phyloP scores from a whole-genome alignment of 2,329 filamentous ascomycete species.

The Nakataea oryzae region DNA sequence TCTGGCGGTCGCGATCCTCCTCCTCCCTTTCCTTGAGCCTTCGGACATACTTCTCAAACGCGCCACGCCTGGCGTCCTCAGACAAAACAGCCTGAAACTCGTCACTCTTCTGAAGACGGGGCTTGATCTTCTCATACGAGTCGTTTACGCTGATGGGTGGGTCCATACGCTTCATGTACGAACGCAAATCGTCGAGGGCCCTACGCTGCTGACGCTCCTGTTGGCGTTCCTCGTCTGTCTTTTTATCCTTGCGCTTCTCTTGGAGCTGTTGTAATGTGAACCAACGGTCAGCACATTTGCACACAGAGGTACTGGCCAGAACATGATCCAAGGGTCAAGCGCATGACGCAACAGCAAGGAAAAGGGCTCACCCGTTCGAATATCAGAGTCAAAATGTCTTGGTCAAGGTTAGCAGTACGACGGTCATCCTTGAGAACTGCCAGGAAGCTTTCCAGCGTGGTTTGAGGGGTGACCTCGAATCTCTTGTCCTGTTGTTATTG shows the following conservation, averaged over 20 bases:
- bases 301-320: background rate
- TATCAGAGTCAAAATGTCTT: constrained; percentile 67
- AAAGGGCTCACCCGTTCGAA: constrained; percentile 60
- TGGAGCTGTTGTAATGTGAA: constrained; percentile 44
- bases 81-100: constrained; percentile 77
- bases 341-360: background rate
- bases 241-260: constrained; percentile 78
- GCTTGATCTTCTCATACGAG: constrained; percentile 79
- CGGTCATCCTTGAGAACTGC: constrained; percentile 74
- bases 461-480: constrained; percentile 81
- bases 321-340: background rate
- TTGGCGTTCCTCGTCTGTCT: constrained; percentile 75
- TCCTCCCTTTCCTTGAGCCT: constrained; percentile 88
- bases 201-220: constrained; percentile 79
- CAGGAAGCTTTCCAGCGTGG: constrained; percentile 81
- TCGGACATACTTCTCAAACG: constrained; percentile 86
- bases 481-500: constrained; percentile 59
- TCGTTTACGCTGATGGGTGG: constrained; percentile 70
- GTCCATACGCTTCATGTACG: constrained; percentile 79
- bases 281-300: background rate
- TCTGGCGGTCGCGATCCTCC: constrained; percentile 59
- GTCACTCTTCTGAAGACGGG: constrained; percentile 67
- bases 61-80: constrained; percentile 71
- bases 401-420: constrained; percentile 78
- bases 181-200: constrained; percentile 74